Base-by-base conservation (phyloP, 2,329 filamentous ascomycete genomes). In the Fusarium buharicum region DNA sequence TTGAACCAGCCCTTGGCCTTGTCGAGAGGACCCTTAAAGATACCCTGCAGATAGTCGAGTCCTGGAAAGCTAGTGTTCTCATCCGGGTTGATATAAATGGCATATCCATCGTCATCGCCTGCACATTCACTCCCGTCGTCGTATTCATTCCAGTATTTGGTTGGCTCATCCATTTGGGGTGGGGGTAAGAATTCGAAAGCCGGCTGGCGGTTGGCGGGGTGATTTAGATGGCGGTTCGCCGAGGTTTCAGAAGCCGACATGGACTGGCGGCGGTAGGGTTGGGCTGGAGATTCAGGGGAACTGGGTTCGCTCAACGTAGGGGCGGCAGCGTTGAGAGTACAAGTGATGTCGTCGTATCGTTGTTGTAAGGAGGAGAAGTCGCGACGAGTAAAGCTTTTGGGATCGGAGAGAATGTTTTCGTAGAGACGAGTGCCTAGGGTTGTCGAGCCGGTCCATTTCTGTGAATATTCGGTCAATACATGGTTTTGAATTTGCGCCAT, bases 61-160 rank as follows among this genome's bases (percentile, higher is more conserved):
- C 90, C 88, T 0, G 89, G 86, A 50, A 91, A 90, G 30, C 77
- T 78, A 16, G 76, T 70, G 10, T 82, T 79, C 2, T 84, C 84
- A 65, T 91, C 83, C 0, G 91, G 90, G 70, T 93, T 84, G 56
- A 94, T 80, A 69, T 91, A 92, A 65, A 95, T 88, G 39, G 86
- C 83, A 73, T 92, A 95, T 27, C 83, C 84, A 38, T 64, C 64
- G 33, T 86, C 82, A 13, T 82, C 77, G 3, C 83, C 86, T 45
- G 82, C 84, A 3, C 76, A 78, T 50, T 93, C 90, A 72, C 91
- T 92, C 9, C 90, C 90, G 72, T 93, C 79, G 66, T 96, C 92
- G 74, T 94, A 95, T 74, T 96, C 92, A 74, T 91, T 94, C 91
- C 92, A 96, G 72, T 94, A 95, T 40, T 80, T 78, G 14, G 76